Percentiles rank a stretch among this genome's conserved stretches.
phyloP scores from a whole-genome alignment of 371 early-diverging fungal genomes.

The Mortierella sp. region DNA sequence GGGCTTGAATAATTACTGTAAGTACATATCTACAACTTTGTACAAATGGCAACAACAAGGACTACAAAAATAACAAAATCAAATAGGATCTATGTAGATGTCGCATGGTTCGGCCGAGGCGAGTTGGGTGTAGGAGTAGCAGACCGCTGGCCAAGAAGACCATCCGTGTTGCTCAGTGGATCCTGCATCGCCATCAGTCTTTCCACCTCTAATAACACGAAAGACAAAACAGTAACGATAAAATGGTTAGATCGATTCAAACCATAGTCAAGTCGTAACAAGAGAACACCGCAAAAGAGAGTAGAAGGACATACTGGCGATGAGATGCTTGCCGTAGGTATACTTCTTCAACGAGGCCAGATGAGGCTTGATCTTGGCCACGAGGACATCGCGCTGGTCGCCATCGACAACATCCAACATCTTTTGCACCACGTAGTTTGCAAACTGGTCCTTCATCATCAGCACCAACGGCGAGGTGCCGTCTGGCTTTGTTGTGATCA shows the following conservation, averaged over 20 bases:
- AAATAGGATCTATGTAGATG: neutral
- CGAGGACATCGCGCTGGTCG: slow-evolving; percentile 85
- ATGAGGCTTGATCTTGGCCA: slow-evolving; percentile 93
- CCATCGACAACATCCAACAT: slow-evolving; percentile 97
- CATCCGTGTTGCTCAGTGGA: slow-evolving; percentile 19
- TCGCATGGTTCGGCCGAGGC: slow-evolving; percentile 60
- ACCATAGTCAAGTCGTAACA: neutral
- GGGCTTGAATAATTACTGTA: no score
- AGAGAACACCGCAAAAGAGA: neutral
- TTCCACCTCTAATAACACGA: slow-evolving; percentile 42
- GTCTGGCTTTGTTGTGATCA: slow-evolving; percentile 60
- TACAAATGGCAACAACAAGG: neutral
- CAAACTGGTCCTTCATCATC: slow-evolving; percentile 99
- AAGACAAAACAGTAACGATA: neutral
- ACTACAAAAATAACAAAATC: neutral
- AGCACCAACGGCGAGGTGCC: slow-evolving; percentile 86
- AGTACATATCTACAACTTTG: slow-evolving; percentile 12
- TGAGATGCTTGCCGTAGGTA: slow-evolving; percentile 97
- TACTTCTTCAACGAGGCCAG: slow-evolving; percentile 92
- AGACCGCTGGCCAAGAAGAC: neutral
- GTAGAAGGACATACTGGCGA: slow-evolving; percentile 58
- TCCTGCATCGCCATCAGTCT: slow-evolving; percentile 50
- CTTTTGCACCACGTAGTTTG: slow-evolving; percentile 99
- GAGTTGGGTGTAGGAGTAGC: slow-evolving; percentile 10
- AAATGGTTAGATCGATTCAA: neutral